Base-by-base conservation (phyloP, 139 green algal species). In the Ettlia oleoabundans region DNA sequence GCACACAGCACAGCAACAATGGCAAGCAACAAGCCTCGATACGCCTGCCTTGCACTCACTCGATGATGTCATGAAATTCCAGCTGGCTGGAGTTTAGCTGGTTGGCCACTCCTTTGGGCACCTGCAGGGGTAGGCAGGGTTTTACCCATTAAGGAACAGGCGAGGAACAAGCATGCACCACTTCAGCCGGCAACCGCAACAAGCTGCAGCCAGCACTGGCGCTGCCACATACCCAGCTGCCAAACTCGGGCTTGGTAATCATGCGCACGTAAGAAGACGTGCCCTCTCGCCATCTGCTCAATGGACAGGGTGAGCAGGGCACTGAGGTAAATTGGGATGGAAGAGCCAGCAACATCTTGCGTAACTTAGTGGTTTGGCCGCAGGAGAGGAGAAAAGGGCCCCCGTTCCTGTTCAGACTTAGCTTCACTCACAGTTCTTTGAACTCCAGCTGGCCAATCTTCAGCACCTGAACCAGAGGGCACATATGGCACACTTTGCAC, bases 161-260 rank as follows among this genome's bases (percentile, higher is more conserved):
- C n/a, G n/a, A n/a, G n/a, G n/a, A n/a, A n/a, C n/a, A n/a, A n/a
- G n/a, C n/a, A n/a, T n/a, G n/a, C n/a, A n/a, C n/a, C n/a, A n/a
- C n/a, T n/a, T n/a, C n/a, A n/a, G n/a, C n/a, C n/a, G n/a, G n/a
- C n/a, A n/a, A n/a, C n/a, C n/a, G n/a, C n/a, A n/a, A n/a, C n/a
- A n/a, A n/a, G n/a, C n/a, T n/a, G n/a, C n/a, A n/a, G n/a, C n/a
- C n/a, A n/a, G n/a, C n/a, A n/a, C n/a, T n/a, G n/a, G n/a, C n/a
- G n/a, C 18, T 35, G 19, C 30, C 42, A 63, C 69, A 40, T 28
- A 89, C 77, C 85, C 75, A 90, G 43, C 33, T 76, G 52, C 53
- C 74, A 71, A 90, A 65, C 7, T 90, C 84, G n/a, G 78, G 86
- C 47, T 83, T 83, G 19, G 86, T 90, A n/a, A 89, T 79, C 38